Percentiles rank a stretch among this genome's conserved stretches.
These are phyloP conservation scores for Diddensiella transvaalensis DNA, from an alignment of 805 yeast species.

Conservation along the genomic window DNA sequence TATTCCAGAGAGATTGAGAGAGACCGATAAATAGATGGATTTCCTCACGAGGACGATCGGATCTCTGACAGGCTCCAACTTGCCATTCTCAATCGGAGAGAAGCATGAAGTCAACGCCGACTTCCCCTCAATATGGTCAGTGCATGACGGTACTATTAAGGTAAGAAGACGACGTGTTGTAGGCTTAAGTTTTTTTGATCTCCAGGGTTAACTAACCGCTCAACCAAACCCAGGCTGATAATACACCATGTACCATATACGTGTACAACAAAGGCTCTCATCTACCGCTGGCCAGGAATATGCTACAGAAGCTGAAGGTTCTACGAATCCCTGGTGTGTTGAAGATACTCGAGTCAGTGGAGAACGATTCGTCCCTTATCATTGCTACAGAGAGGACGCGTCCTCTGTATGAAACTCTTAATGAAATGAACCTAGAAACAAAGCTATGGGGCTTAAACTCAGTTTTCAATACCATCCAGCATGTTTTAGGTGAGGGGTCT, in stretches of 20 bases:
- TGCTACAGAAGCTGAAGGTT: constrained; percentile 46
- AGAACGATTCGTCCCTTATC: constrained; percentile 53
- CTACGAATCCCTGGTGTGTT: constrained; percentile 70
- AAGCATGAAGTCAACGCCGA: constrained; percentile 27
- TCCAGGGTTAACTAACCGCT: neutral
- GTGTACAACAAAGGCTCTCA: constrained; percentile 48
- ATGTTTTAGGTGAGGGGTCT: constrained; percentile 51
- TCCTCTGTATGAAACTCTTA: constrained; percentile 46
- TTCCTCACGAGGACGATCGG: constrained; percentile 31
- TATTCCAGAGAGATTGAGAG: too few relatives aligned
- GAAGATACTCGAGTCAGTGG: constrained; percentile 58
- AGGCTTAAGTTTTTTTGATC: too few relatives aligned
- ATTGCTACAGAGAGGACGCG: constrained; percentile 64
- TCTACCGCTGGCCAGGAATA: constrained; percentile 43
- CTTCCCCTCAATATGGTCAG: constrained; percentile 52
- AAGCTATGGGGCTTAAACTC: constrained; percentile 53
- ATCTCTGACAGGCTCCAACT: constrained; percentile 26
- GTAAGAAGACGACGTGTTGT: constrained; percentile 24
- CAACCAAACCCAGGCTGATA: constrained; percentile 40
- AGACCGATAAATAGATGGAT: constrained; percentile 30
- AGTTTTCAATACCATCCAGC: constrained; percentile 49
- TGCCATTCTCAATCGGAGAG: constrained; percentile 31
- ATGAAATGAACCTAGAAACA: constrained; percentile 33
- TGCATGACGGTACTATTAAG: constrained; percentile 54
- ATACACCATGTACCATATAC: constrained; percentile 57